These are phyloP conservation scores for Eimeria sp. DNA, from an alignment of 169 alveolate species.

Conservation along the genomic window DNA sequence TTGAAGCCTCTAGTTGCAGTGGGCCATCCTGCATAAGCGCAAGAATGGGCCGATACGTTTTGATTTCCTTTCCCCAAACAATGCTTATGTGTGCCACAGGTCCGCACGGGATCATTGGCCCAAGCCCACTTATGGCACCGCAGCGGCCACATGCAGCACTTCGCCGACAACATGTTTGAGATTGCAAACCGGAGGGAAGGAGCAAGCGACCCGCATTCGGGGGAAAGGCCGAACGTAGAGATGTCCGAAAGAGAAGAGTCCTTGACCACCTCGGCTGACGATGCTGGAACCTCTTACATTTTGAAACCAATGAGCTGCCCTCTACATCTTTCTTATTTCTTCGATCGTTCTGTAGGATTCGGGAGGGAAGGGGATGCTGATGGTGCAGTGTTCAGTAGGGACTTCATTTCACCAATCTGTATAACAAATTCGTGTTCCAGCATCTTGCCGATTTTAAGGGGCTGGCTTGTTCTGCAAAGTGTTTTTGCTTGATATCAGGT, in stretches of 20 bases:
- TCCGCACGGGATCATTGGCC: slow-evolving; percentile 98
- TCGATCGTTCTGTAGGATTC: slow-evolving; percentile 31
- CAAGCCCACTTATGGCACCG: slow-evolving; percentile 96
- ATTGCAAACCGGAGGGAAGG: neutral
- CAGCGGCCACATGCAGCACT: slow-evolving; percentile 99
- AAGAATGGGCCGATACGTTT: neutral
- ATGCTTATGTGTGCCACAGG: slow-evolving; percentile 86
- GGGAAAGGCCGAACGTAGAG: neutral
- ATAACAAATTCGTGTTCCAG: neutral
- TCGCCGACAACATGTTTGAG: slow-evolving; percentile 93
- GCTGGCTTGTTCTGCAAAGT: neutral
- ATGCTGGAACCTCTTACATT: slow-evolving; percentile 4
- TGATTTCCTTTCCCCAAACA: neutral
- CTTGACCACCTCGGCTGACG: neutral
- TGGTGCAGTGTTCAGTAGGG: neutral
- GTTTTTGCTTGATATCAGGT: neutral
- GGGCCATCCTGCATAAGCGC: neutral
- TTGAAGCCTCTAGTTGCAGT: neutral
- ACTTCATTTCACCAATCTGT: neutral
- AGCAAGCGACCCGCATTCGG: neutral
- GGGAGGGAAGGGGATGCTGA: neutral
- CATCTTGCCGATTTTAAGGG: too few relatives aligned
- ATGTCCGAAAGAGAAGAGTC: neutral
- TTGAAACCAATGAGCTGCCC: slow-evolving; percentile 83
- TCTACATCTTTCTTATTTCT: slow-evolving; percentile 52